Percentiles rank a stretch among this genome's conserved stretches.
These are phyloP conservation scores for Stagonosporopsis vannaccii DNA, from an alignment of 2,329 filamentous ascomycete species.

Conservation along the genomic window DNA sequence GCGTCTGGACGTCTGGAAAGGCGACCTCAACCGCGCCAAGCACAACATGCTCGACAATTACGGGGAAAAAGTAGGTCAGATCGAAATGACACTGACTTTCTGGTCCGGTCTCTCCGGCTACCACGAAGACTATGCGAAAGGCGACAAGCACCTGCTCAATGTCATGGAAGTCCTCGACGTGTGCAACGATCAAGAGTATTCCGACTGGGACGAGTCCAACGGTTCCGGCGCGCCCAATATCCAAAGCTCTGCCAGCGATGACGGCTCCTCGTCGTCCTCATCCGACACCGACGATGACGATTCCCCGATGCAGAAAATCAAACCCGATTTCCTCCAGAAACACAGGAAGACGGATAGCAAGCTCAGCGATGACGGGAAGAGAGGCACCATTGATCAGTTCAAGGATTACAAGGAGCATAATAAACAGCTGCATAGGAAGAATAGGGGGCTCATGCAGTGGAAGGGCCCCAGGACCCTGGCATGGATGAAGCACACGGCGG, in stretches of 20 bases:
- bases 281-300: slow-evolving; percentile 30
- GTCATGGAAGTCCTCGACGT: slow-evolving; percentile 71
- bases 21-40: slow-evolving; percentile 65
- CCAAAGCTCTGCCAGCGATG: slow-evolving; percentile 38
- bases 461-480: slow-evolving; percentile 63
- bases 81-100: slow-evolving; percentile 66
- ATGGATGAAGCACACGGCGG: slow-evolving; percentile 66
- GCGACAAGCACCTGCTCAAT: slow-evolving; percentile 62
- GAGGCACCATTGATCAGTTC: slow-evolving; percentile 60
- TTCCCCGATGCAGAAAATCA: slow-evolving; percentile 24
- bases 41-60: slow-evolving; percentile 57
- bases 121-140: slow-evolving; percentile 63
- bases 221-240: slow-evolving; percentile 19
- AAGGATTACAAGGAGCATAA: slow-evolving; percentile 58
- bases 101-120: slow-evolving; percentile 68
- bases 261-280: slow-evolving; percentile 36
- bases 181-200: slow-evolving; percentile 63
- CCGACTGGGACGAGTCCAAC: slow-evolving; percentile 38
- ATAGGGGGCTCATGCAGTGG: slow-evolving; percentile 79
- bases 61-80: slow-evolving; percentile 65
- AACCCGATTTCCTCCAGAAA: slow-evolving; percentile 35
- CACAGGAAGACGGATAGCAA: slow-evolving; percentile 32
- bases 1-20: slow-evolving; percentile 70
- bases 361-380: slow-evolving; percentile 47
- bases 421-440: slow-evolving; percentile 55